Base-by-base conservation (phyloP, 306 rosid genomes). In the Canavalia ensiformis region DNA sequence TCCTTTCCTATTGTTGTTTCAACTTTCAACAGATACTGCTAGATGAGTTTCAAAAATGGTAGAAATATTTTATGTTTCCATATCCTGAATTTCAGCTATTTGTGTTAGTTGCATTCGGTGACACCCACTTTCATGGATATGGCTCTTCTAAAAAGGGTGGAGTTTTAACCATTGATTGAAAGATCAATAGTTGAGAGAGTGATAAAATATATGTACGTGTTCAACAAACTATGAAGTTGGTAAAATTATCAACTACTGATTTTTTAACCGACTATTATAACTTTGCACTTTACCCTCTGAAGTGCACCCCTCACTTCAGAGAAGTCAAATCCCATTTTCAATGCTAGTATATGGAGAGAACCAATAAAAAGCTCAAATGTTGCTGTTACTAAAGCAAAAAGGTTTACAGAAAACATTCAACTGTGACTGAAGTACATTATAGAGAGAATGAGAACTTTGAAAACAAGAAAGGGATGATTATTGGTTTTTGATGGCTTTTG, bases 21-120 rank as follows among this genome's bases (percentile, higher is more conserved):
- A 66, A 18, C 75, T 66, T 52, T 51, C n/a, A 37, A 28, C 29
- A 39, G 64, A 54, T 37, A 34, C 10, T 49, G 30, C 49, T 50
- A n/a, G 67, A 67, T 28, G 60, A 34, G 68, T 12, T 46, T 35
- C 31, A n/a, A 68, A 49, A 46, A 2, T 58, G 12, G 12, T 52
- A 29, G 33, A 67, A 34, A 25, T n/a, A 55, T 74, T 67, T 55
- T 56, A 1, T 65, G 76, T 58, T 42, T 6, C 8, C 74, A 60
- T 30, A 30, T 74, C 67, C 18, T 41, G 25, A 29, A 25, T 63
- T 47, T 25, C 45, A 60, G 60, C 60, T 74, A 55, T 55, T 75
- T 63, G 25, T 74, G 67, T 51, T 31, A 46, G 60, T 68, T 77
- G 63, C 64, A 39, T 18, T 18, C 25, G 25, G 25, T 18, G 25